A percentile compares a stretch with the other conserved stretches of the same genome.
Evolutionary conservation across 441 rosid species (phyloP).

Genomic region (Iberis amara): DNA sequence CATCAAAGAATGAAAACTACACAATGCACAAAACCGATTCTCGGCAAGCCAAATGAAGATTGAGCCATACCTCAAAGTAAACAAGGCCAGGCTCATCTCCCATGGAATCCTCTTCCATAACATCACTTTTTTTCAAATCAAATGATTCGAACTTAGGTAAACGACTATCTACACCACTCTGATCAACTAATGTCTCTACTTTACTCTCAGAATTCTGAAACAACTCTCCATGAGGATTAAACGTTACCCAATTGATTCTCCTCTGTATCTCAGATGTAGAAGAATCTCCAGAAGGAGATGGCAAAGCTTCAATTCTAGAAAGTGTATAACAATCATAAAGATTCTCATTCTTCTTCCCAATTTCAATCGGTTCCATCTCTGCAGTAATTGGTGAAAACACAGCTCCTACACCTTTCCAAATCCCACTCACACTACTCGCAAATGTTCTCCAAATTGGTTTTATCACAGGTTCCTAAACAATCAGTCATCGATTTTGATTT

Average conservation of each 20-base stretch:
- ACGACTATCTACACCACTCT: conserved; percentile 22
- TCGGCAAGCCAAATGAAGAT: background rate
- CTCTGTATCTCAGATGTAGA: conserved; percentile 53
- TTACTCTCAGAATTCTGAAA: conserved; percentile 30
- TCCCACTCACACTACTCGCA: conserved; percentile 85
- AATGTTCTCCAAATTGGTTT: conserved; percentile 78
- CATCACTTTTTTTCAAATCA: conserved; percentile 56
- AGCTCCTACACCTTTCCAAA: conserved; percentile 95
- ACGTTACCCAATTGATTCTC: conserved; percentile 77
- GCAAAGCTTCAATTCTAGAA: conserved; percentile 48
- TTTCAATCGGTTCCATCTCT: conserved; percentile 83
- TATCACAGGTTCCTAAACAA: conserved; percentile 76
- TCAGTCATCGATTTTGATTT: background rate
- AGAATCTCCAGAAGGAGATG: conserved; percentile 32
- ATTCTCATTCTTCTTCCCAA: conserved; percentile 61
- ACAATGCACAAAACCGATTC: background rate
- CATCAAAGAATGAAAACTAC: conserved; percentile 2
- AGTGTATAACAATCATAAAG: conserved; percentile 74
- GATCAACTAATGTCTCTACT: conserved; percentile 26
- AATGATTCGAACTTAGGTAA: conserved; percentile 65
- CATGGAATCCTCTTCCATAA: conserved; percentile 87
- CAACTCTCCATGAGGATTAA: conserved; percentile 77
- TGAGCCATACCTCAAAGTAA: conserved; percentile 67
- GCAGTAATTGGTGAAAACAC: conserved; percentile 79
- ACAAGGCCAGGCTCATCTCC: conserved; percentile 69